Conservation (phyloP, 1,139 yeast species). For the Yamadazyma oceani region DNA sequence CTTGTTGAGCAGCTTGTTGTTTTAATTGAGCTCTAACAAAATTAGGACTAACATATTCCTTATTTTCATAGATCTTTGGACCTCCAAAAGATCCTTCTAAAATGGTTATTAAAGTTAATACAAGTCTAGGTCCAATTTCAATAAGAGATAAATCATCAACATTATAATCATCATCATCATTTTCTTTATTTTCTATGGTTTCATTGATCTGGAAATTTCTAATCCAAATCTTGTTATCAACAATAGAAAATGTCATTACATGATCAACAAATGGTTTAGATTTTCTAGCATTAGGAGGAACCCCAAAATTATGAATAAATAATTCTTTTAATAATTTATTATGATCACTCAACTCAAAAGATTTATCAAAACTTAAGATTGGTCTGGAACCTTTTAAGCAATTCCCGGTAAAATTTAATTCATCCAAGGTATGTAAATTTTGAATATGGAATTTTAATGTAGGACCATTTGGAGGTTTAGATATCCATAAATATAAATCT, state of each 20-base stretch:
- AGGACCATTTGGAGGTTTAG: constrained; percentile 98
- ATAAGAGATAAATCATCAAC: constrained; percentile 68
- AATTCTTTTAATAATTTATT: constrained; percentile 78
- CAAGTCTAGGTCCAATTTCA: constrained; percentile 97
- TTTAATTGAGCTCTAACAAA: constrained; percentile 87
- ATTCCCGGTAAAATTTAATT: constrained; percentile 93
- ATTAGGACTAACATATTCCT: constrained; percentile 95
- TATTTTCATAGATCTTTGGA: constrained; percentile 95
- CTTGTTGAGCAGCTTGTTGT: constrained; percentile 78
- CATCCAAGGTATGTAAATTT: constrained; percentile 94
- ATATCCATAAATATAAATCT: constrained; percentile 91
- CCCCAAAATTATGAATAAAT: constrained; percentile 86
- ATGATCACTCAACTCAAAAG: constrained; percentile 64
- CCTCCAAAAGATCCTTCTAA: constrained; percentile 98
- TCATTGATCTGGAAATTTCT: constrained; percentile 93
- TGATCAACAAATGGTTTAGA: constrained; percentile 95
- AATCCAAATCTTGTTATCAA: constrained; percentile 93
- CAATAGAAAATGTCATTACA: constrained; percentile 88
- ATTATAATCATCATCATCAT: constrained; percentile 28
- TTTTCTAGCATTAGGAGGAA: constrained; percentile 94
- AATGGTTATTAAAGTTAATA: constrained; percentile 85
- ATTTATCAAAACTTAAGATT: constrained; percentile 80
- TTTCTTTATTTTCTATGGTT: constrained; percentile 53
- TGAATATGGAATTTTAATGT: constrained; percentile 91
- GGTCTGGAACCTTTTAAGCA: constrained; percentile 96